phyloP scores from a whole-genome alignment of 164 flowering plant species.

The Paratinospora sagittata region DNA sequence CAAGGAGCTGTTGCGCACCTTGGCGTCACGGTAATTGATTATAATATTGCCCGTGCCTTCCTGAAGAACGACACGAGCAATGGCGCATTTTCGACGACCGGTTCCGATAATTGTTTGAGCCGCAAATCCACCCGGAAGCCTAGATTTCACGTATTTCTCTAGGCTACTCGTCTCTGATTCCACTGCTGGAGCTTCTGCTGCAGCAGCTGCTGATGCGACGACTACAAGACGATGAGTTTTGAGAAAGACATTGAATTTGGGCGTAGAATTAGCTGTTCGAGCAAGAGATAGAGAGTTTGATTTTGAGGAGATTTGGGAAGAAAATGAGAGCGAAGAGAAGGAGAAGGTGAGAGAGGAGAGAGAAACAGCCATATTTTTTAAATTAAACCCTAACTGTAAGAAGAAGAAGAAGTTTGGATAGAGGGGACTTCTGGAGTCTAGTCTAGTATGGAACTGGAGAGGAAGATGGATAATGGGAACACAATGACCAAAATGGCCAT shows the following conservation, averaged over 20 bases:
- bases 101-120: conserved; percentile 79
- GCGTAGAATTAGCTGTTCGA: conserved; percentile 19
- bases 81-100: conserved; percentile 80
- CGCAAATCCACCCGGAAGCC: conserved; percentile 91
- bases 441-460: background rate
- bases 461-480: background rate
- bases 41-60: conserved; percentile 81
- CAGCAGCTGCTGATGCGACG: conserved; percentile 27
- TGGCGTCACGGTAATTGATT: conserved; percentile 88
- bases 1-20: conserved; percentile 28
- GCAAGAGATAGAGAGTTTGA: conserved; percentile 34
- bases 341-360: conserved; percentile 61
- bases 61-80: conserved; percentile 88
- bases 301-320: conserved; percentile 51
- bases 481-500: background rate
- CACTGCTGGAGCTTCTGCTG: conserved; percentile 19
- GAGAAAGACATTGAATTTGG: conserved; percentile 5
- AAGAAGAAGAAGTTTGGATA: background rate
- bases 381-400: background rate
- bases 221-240: conserved; percentile 20
- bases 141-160: conserved; percentile 60
- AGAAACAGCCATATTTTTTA: conserved; percentile 40
- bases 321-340: conserved; percentile 58
- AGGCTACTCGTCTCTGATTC: conserved; percentile 41
- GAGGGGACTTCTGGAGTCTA: too few relatives aligned